Percentiles rank a stretch among this genome's conserved stretches.
phyloP scores from a whole-genome alignment of 768 basidiomycete species.

The Suillus lakei region DNA sequence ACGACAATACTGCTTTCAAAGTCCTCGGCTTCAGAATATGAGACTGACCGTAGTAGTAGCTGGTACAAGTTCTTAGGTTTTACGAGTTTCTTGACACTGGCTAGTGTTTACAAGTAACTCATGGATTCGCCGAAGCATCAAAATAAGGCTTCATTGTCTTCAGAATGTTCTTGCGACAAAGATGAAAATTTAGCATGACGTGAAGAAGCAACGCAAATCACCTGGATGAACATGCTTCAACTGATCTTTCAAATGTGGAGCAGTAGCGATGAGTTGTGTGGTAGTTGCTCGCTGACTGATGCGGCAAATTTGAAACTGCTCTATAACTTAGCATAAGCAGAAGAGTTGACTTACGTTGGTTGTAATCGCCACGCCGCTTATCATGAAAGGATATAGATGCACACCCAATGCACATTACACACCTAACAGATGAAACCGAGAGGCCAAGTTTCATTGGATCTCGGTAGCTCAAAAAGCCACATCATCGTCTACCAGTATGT shows the following conservation, averaged over 20 bases:
- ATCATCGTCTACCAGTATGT: neutral
- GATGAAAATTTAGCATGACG: neutral
- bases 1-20: neutral
- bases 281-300: neutral
- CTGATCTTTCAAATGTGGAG: neutral
- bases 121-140: neutral
- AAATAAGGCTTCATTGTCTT: neutral
- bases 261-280: neutral
- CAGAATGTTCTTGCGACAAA: neutral
- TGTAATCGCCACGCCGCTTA: neutral
- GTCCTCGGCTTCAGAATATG: neutral
- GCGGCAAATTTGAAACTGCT: too few species aligned
- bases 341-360: neutral
- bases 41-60: neutral
- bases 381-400: neutral
- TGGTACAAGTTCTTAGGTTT: neutral
- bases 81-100: neutral
- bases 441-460: neutral
- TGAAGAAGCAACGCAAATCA: neutral
- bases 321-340: neutral
- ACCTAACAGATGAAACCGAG: neutral
- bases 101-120: neutral
- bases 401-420: neutral
- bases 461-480: neutral
- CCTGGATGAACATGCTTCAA: neutral